Evolutionary conservation across 1,284 basidiomycete species (phyloP).

Genomic region (Gomphus bonarii): DNA sequence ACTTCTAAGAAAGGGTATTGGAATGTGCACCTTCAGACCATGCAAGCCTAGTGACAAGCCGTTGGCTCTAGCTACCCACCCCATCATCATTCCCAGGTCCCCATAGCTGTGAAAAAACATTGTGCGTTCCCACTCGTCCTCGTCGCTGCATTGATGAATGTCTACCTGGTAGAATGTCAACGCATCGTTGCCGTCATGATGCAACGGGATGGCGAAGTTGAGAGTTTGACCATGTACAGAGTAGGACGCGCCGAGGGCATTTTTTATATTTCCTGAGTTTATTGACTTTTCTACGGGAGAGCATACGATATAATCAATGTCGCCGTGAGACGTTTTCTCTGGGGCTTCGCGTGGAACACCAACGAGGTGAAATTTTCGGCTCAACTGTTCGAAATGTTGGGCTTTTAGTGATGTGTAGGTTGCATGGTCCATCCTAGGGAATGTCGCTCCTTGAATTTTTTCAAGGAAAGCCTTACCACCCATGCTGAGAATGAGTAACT

Average conservation of each 20-base stretch:
- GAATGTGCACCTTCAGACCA: slow-evolving; percentile 39
- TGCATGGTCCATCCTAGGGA: slow-evolving; percentile 47
- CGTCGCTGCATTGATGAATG: slow-evolving; percentile 43
- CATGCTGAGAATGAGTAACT: slow-evolving; percentile 27
- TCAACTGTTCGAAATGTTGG: slow-evolving; percentile 29
- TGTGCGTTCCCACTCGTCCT: slow-evolving; percentile 37
- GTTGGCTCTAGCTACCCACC: slow-evolving; percentile 37
- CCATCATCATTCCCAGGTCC: slow-evolving; percentile 58
- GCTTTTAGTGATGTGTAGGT: slow-evolving; percentile 42
- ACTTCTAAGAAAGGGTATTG: neutral
- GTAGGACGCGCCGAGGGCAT: slow-evolving; percentile 36
- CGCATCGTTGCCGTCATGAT: slow-evolving; percentile 16
- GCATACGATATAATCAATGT: slow-evolving; percentile 53
- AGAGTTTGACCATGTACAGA: slow-evolving; percentile 40
- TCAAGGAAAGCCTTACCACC: slow-evolving; percentile 56
- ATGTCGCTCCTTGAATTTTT: slow-evolving; percentile 30
- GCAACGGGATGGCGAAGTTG: slow-evolving; percentile 46
- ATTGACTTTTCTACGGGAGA: slow-evolving; percentile 21
- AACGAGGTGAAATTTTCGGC: slow-evolving; percentile 37
- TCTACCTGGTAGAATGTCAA: slow-evolving; percentile 43
- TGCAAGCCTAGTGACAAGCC: slow-evolving; percentile 45
- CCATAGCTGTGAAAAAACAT: slow-evolving; percentile 53
- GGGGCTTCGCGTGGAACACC: slow-evolving; percentile 50
- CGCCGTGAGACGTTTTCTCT: slow-evolving; percentile 51
- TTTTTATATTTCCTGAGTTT: slow-evolving; percentile 25